Conservation (phyloP, 495 filamentous ascomycete genomes). For the Aspergillus biplanus region DNA sequence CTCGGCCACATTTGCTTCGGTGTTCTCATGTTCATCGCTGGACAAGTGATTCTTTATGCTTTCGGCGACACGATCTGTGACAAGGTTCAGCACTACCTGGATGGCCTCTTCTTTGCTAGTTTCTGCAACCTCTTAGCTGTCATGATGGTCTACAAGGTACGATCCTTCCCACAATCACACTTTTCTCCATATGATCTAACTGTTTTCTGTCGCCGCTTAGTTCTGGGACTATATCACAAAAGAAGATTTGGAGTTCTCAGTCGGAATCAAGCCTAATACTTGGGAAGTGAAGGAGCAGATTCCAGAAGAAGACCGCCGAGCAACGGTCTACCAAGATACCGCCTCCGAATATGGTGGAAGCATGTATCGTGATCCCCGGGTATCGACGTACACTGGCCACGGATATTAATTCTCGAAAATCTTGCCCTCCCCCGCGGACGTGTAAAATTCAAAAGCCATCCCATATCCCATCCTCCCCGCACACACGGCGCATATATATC, state of each 20-base stretch:
- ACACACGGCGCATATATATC: background rate
- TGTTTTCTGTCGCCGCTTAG: slow-evolving; percentile 45
- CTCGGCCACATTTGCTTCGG: slow-evolving; percentile 93
- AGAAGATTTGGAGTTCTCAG: slow-evolving; percentile 97
- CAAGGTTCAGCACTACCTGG: slow-evolving; percentile 86
- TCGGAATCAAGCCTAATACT: slow-evolving; percentile 90
- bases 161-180: slow-evolving; percentile 13
- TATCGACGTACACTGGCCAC: slow-evolving; percentile 40
- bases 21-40: slow-evolving; percentile 86
- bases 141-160: slow-evolving; percentile 99
- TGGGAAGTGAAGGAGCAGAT: slow-evolving; percentile 98
- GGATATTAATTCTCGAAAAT: slow-evolving; percentile 32
- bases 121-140: slow-evolving; percentile 92
- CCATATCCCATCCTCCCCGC: too few relatives aligned
- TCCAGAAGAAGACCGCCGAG: slow-evolving; percentile 83
- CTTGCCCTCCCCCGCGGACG: too few relatives aligned
- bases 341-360: slow-evolving; percentile 63
- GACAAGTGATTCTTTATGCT: slow-evolving; percentile 91
- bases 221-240: slow-evolving; percentile 99
- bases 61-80: slow-evolving; percentile 86
- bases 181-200: background rate
- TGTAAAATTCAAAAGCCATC: too few relatives aligned
- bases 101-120: slow-evolving; percentile 93
- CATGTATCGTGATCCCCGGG: slow-evolving; percentile 55
- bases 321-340: slow-evolving; percentile 74